Percentiles rank a stretch among this genome's conserved stretches.
These are phyloP conservation scores for Monosporascus sp. DNA, from an alignment of 2,329 filamentous ascomycete genomes.

Conservation along the genomic window DNA sequence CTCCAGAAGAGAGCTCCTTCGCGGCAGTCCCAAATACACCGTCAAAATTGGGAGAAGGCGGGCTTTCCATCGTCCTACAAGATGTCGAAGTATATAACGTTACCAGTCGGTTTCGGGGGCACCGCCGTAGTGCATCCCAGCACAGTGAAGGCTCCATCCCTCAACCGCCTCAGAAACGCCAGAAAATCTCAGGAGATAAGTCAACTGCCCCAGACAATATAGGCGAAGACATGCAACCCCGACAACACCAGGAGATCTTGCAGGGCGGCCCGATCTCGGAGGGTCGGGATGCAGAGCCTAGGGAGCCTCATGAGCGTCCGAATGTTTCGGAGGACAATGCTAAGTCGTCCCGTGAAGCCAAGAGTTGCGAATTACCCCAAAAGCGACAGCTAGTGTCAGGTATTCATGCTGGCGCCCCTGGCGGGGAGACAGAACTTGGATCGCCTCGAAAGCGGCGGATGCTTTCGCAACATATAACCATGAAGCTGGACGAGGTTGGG, in stretches of 20 bases:
- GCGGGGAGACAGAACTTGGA: neutral
- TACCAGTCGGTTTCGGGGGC: slow-evolving; percentile 7
- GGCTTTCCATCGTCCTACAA: slow-evolving; percentile 15
- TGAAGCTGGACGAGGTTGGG: neutral
- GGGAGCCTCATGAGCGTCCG: neutral
- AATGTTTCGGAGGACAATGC: neutral
- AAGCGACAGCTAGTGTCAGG: too few relatives aligned
- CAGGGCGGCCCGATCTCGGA: neutral
- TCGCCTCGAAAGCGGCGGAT: neutral
- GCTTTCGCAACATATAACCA: neutral
- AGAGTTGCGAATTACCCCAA: too few relatives aligned
- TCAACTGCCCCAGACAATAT: neutral
- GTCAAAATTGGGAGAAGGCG: neutral
- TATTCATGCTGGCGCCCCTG: too few relatives aligned
- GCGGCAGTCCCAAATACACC: neutral
- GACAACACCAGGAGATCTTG: neutral
- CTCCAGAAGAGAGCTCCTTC: neutral
- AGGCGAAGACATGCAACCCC: too few relatives aligned
- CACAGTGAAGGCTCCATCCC: neutral
- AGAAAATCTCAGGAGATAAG: neutral
- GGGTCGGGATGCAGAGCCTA: neutral
- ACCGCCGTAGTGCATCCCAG: neutral
- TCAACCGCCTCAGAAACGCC: neutral
- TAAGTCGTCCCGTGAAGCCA: too few relatives aligned
- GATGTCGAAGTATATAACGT: slow-evolving; percentile 19